Evolutionary conservation across 176 grass and related monocot genomes (phyloP), one percentile per base, ranked within the genome.

Genomic region (Thinopyrum elongatum): DNA sequence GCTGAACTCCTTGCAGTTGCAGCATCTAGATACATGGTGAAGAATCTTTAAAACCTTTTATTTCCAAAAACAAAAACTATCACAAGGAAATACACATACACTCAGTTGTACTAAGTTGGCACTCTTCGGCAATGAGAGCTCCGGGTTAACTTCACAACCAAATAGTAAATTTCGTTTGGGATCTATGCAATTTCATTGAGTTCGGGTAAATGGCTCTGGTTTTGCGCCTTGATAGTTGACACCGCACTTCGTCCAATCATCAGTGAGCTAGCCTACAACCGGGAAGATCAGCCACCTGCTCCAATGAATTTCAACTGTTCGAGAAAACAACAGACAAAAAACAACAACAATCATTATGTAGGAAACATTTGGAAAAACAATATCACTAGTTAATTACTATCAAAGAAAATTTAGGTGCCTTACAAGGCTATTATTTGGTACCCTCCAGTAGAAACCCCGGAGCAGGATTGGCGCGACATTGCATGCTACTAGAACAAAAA

Each of bases 401-500:
- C 22, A 58, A 22, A 8, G 25, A 62, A 5, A 29, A 7, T 19
- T 36, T 5, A 23, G 44, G 77, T 73, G 31, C 61, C 88, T 92
- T 86, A 97, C 95, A 64, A 92, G 30, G 74, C 86, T 94, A 83
- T 92, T 97, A 2, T 74, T 62, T 28, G 92, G 86, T 1, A 88
- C 77, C 35, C 49, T 89, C 95, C 86, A 94, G 51, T 92, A 94
- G 78, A 97, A 92, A 2, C 95, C 92, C 70, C 92, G 92, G 19
- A 92, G 71, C 12, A 94, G 61, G 78, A 91, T 72, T 42, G 95
- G 92, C 16, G 83, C 65, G 26, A 97, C 75, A 77, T 94, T 92
- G 81, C 95, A 97, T 38, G 84, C 95, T 46, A 89, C 82, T 30
- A 97, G 84, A 66, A 89, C 88, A 77, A 92, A 97, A 68, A 97